Evolutionary conservation across 2,329 filamentous ascomycete genomes (phyloP), one percentile per base, ranked within the genome.

Genomic region (Coniochaeta ligniaria): DNA sequence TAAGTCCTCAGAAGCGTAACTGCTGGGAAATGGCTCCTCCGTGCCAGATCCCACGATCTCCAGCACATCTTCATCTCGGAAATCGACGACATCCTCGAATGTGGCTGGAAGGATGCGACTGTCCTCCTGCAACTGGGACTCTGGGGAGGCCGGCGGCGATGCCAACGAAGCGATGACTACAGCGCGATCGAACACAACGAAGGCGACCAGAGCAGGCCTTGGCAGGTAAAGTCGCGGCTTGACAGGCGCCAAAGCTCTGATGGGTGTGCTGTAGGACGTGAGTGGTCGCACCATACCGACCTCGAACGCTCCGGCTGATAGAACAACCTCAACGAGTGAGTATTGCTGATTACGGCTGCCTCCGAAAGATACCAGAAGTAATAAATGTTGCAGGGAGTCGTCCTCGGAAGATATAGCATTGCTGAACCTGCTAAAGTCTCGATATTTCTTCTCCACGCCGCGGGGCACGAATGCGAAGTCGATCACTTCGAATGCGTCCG

Each of bases 41-140:
- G 83, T 78, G 4, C 87, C 84, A 14, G 83, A 87, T 5, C 83
- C 84, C 17, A 88, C 75, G 60, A 89, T 83, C 67, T 89, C 86
- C 28, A 88, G 78, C 17, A 84, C 78, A 31, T 83, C 78, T 60
- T 87, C 84, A 63, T 83, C 80, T 28, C 88, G 85, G 61, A 99
- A 87, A 67, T 93, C 90, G 38, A 99, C 81, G 1, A 90, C 86
- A 72, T 99, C 95, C 71, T 98, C 92, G 66, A 93, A 97, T 0
- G 86, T 83, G 20, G 87, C 76, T 0, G 85, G 83, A 24, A 87
- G 71, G 14, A 83, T 77, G 66, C 88, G 83, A 41, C 81, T 87
- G 60, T 90, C 87, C 60, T 83, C 77, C 63, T 90, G 83, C 3
- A 96, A 79, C 70, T 96, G 92, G 1, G 85, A 84, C 58, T 92